Evolutionary conservation across 176 grass and related monocot species (phyloP).

Genomic region (Eragrostis curvula): DNA sequence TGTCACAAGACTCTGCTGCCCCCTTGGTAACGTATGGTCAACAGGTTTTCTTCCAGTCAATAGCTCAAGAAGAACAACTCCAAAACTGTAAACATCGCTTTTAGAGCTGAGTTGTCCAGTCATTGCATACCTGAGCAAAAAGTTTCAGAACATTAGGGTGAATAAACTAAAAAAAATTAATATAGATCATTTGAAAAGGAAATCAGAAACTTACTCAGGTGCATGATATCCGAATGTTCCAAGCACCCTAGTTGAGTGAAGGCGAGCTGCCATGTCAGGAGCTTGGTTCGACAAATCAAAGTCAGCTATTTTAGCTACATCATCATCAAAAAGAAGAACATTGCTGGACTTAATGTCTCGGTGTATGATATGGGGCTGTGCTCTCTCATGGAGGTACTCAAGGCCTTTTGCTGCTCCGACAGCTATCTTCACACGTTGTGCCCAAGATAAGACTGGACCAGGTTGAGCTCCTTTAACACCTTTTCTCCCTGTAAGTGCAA

Average conservation of each 20-base stretch:
- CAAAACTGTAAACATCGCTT: constrained; percentile 85
- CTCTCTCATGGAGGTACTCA: constrained; percentile 85
- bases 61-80: constrained; percentile 81
- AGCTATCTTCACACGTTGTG: constrained; percentile 79
- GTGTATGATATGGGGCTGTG: constrained; percentile 80
- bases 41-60: constrained; percentile 88
- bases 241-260: constrained; percentile 90
- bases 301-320: constrained; percentile 80
- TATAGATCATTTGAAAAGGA: constrained; percentile 16
- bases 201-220: constrained; percentile 66
- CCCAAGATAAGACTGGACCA: constrained; percentile 75
- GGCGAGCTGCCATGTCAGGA: constrained; percentile 83
- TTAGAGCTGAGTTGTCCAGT: constrained; percentile 87
- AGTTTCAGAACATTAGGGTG: background rate
- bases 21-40: constrained; percentile 81
- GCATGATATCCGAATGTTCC: constrained; percentile 92
- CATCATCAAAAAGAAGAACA: constrained; percentile 81
- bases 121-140: constrained; percentile 73
- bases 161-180: constrained; percentile 13
- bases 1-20: constrained; percentile 86
- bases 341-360: constrained; percentile 89
- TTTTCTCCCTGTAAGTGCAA: constrained; percentile 60
- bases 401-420: constrained; percentile 86
- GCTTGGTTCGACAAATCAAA: constrained; percentile 91
- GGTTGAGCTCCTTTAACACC: constrained; percentile 91